Base-by-base conservation (phyloP, 805 yeast species). In the Ogataea methanolica region DNA sequence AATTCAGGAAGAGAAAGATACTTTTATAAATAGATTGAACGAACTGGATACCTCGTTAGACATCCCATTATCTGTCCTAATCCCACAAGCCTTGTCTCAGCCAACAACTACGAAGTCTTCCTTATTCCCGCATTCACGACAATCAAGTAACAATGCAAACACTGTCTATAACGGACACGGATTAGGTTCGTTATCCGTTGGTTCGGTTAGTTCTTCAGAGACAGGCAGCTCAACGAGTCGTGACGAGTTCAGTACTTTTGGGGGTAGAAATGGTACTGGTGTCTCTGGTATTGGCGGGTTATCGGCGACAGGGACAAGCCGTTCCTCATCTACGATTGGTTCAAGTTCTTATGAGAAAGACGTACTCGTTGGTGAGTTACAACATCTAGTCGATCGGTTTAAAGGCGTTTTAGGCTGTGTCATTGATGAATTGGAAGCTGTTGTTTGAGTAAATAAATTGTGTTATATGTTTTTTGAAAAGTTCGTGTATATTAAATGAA, bases 301-400 rank as follows among this genome's bases (percentile, higher is more conserved):
- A 3, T 9, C 31, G 31, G 11, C 11, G 31, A 11, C 9, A 26
- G 31, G 31, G 9, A 26, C 31, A 26, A 26, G 9, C 9, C 7
- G 31, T 26, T 26, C 31, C 4, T 8, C 31, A 5, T 26, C 31
- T 9, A 26, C 31, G 9, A 9, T 26, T 26, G 31, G 31, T 26
- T 26, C 31, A 7, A 26, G 11, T 11, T 26, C 31, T n/a, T 12
- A 14, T 14, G 41, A 39, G n/a, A 39, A 26, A 31, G 57, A 53
- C 16, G 35, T 33, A 2, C 21, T 50, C 26, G 38, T 42, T 7
- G 50, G 45, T 12, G 52, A 51, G 21, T 47, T 59, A 21, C 61
- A 62, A 15, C 58, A 47, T 31, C 48, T 69, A 45, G 40, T 65
- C n/a, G 36, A 38, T 14, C 65, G 62, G 42, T 54, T 68, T 41